phyloP scores from a whole-genome alignment of 345 rosid species.

The Melastoma malabathricum region DNA sequence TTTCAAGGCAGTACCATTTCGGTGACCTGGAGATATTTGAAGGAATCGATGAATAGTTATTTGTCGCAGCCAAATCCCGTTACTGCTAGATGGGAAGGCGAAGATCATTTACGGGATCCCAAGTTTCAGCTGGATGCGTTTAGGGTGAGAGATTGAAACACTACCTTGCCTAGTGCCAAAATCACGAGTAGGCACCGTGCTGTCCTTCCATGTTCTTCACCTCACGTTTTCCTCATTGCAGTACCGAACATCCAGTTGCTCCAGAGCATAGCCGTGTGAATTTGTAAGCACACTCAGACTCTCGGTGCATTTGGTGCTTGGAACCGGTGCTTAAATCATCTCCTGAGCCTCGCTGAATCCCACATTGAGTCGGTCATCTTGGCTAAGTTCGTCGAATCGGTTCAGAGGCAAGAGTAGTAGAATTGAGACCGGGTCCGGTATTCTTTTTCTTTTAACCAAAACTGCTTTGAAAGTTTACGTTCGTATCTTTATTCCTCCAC shows the following conservation, averaged over 20 bases:
- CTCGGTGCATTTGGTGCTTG: constrained; percentile 92
- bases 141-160: constrained; percentile 39
- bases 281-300: constrained; percentile 61
- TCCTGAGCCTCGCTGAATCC: constrained; percentile 90
- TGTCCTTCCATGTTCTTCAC: not conserved
- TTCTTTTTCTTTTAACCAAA: not conserved
- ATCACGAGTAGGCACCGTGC: not conserved
- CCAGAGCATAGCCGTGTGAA: constrained; percentile 72
- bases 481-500: not conserved
- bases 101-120: constrained; percentile 87
- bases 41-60: constrained; percentile 82
- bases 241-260: constrained; percentile 96
- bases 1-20: constrained; percentile 86
- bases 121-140: constrained; percentile 95
- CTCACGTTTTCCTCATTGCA: constrained; percentile 15
- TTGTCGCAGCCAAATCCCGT: constrained; percentile 96
- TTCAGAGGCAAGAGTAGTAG: constrained; percentile 33
- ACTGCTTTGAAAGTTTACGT: not conserved
- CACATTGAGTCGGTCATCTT: constrained; percentile 91
- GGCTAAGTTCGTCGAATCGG: constrained; percentile 77
- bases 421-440: not conserved
- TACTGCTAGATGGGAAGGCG: constrained; percentile 87
- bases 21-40: constrained; percentile 90
- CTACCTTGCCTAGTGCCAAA: not conserved
- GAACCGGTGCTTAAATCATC: constrained; percentile 99